Conservation (phyloP, 2,329 filamentous ascomycete species). For the Diaporthe caulivora region DNA sequence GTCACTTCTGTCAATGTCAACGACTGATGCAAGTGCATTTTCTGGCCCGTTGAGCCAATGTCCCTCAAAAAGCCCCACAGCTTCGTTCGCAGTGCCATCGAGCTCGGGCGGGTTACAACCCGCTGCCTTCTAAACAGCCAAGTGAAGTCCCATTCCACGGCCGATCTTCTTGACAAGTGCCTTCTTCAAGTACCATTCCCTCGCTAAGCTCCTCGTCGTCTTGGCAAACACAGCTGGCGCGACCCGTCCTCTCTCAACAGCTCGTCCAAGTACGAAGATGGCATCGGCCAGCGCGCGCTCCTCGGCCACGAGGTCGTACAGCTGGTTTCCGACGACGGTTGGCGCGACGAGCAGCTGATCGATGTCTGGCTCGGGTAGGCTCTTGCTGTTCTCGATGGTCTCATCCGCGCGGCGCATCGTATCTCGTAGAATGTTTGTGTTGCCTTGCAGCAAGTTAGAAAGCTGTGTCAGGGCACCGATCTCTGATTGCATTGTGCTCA, state of each 20-base stretch:
- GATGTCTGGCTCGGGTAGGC: conserved; percentile 78
- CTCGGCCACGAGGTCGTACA: conserved; percentile 91
- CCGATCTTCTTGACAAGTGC: conserved; percentile 83
- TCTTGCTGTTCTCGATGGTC: conserved; percentile 79
- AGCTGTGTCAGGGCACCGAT: conserved; percentile 78
- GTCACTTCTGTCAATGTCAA: neutral
- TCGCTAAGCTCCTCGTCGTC: conserved; percentile 78
- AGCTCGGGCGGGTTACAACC: neutral
- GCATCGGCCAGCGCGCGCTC: conserved; percentile 89
- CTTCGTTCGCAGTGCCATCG: conserved; percentile 19
- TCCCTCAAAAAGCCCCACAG: neutral
- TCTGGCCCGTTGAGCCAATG: neutral
- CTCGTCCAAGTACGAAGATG: conserved; percentile 83
- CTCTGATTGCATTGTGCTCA: conserved; percentile 79
- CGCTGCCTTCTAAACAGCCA: conserved; percentile 29
- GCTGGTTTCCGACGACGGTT: conserved; percentile 90
- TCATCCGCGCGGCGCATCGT: conserved; percentile 83
- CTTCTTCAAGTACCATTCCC: conserved; percentile 89
- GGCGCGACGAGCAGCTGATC: conserved; percentile 95
- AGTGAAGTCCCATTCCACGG: conserved; percentile 76
- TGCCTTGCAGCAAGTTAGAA: conserved; percentile 77
- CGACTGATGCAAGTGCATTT: neutral
- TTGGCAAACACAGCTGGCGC: conserved; percentile 81
- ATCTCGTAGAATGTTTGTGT: conserved; percentile 82
- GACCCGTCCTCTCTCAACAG: conserved; percentile 79